Percentiles rank a stretch among this genome's conserved stretches.
These are phyloP conservation scores for Debaryomycetaceae sp. DNA, from an alignment of 1,139 yeast genomes.

Conservation along the genomic window DNA sequence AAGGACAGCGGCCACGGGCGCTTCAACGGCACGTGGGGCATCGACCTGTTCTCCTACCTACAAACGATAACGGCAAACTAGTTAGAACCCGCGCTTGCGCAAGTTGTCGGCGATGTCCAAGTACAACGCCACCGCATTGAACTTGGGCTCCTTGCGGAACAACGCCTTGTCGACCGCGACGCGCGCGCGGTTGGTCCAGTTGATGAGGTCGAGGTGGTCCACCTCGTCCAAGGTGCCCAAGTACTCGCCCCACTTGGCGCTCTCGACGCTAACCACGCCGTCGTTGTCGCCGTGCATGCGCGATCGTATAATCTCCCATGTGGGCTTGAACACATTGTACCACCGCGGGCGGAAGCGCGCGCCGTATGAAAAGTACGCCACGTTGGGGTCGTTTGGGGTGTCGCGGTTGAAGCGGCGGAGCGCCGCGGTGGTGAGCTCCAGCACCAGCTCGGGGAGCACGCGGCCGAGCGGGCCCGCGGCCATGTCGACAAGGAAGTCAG, in stretches of 20 bases:
- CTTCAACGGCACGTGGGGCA: constrained; percentile 50
- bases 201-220: constrained; percentile 82
- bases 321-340: constrained; percentile 54
- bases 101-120: constrained; percentile 68
- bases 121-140: constrained; percentile 73
- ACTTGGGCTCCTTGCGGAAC: constrained; percentile 37
- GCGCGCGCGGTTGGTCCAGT: constrained; percentile 66
- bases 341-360: constrained; percentile 64
- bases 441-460: constrained; percentile 43
- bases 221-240: constrained; percentile 73
- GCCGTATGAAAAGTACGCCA: constrained; percentile 78
- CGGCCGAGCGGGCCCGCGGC: constrained; percentile 14
- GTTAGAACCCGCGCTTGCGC: constrained; percentile 58
- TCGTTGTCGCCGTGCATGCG: constrained; percentile 51
- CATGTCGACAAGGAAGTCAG: constrained; percentile 55
- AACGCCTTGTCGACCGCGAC: constrained; percentile 28
- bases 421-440: constrained; percentile 56
- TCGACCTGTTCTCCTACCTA: constrained; percentile 37
- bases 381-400: constrained; percentile 54
- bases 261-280: constrained; percentile 76
- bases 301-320: constrained; percentile 56
- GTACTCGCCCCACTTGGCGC: constrained; percentile 82
- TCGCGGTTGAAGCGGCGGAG: constrained; percentile 50
- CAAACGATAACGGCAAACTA: constrained; percentile 32
- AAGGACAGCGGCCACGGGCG: constrained; percentile 50